A percentile compares a stretch with the other conserved stretches of the same genome.
Evolutionary conservation across 1,139 yeast species (phyloP).

Genomic region (Sugiyamaella neomexicana): DNA sequence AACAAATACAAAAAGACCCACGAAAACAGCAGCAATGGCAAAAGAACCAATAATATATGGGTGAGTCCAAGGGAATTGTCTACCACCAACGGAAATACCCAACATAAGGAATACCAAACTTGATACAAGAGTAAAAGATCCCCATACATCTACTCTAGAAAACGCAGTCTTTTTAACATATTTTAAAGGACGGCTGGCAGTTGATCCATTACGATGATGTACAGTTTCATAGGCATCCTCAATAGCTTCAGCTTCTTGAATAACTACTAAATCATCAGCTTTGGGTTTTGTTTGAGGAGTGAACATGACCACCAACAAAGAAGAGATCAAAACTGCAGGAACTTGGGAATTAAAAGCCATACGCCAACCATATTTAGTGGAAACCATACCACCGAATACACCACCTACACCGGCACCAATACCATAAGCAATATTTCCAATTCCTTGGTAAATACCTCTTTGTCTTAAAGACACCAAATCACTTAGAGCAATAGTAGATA

Average conservation of each 20-base stretch:
- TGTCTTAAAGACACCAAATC: constrained; percentile 59
- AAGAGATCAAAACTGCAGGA: constrained; percentile 62
- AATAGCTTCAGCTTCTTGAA: constrained; percentile 18
- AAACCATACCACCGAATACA: constrained; percentile 65
- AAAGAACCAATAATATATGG: constrained; percentile 41
- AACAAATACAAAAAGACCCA: constrained; percentile 47
- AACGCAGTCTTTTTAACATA: constrained; percentile 18
- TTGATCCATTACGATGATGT: constrained; percentile 2
- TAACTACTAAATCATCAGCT: constrained; percentile 9
- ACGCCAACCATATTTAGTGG: constrained; percentile 81
- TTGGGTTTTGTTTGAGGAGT: constrained; percentile 21
- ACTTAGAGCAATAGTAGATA: constrained; percentile 55
- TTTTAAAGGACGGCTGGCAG: constrained; percentile 11
- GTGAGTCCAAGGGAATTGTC: constrained; percentile 48
- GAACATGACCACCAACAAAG: constrained; percentile 38
- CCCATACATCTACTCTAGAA: constrained; percentile 65
- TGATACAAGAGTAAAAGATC: constrained; percentile 60
- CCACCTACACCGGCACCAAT: constrained; percentile 74
- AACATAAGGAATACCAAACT: constrained; percentile 55
- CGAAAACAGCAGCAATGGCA: constrained; percentile 32
- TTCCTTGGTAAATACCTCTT: constrained; percentile 61
- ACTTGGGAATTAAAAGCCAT: constrained; percentile 60
- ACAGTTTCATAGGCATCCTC: constrained; percentile 20
- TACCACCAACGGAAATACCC: constrained; percentile 71
- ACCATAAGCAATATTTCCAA: constrained; percentile 64